Evolutionary conservation across 352 stramenopile species (phyloP).

Genomic region (Pythium apleroticum): DNA sequence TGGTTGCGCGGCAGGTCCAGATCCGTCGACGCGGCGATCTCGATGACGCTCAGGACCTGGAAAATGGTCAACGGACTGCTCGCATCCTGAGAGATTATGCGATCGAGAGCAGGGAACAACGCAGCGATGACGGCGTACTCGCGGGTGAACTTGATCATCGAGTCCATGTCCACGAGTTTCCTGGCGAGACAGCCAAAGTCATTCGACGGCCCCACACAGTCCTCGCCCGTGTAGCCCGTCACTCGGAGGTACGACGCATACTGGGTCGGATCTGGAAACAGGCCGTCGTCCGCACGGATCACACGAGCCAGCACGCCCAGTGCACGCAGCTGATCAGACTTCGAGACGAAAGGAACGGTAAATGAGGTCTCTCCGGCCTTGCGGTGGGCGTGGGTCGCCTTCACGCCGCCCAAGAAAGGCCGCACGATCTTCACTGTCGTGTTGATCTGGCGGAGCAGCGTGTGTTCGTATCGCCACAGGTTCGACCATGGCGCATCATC

Average conservation of each 20-base stretch:
- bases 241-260: constrained; percentile 56
- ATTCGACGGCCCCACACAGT: constrained; percentile 46
- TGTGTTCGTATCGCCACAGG: constrained; percentile 51
- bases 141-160: constrained; percentile 36
- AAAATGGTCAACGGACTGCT: constrained; percentile 42
- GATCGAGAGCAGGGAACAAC: constrained; percentile 47
- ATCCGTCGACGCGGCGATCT: constrained; percentile 28
- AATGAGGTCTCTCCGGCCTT: constrained; percentile 35
- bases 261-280: constrained; percentile 52
- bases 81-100: constrained; percentile 55
- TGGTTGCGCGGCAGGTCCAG: constrained; percentile 26
- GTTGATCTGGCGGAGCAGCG: constrained; percentile 45
- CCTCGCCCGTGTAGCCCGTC: constrained; percentile 36
- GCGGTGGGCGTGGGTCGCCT: constrained; percentile 60
- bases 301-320: constrained; percentile 44
- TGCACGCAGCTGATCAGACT: constrained; percentile 37
- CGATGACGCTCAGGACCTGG: constrained; percentile 39
- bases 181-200: constrained; percentile 61
- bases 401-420: constrained; percentile 57
- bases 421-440: constrained; percentile 33
- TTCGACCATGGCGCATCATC: constrained; percentile 55
- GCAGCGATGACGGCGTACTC: constrained; percentile 36
- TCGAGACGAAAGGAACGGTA: constrained; percentile 33
- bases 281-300: constrained; percentile 39
- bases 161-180: constrained; percentile 51